A percentile compares a stretch with the other conserved stretches of the same genome.
Conservation (phyloP, 768 basidiomycete genomes). For the Lepiota brunneoincarnata region DNA sequence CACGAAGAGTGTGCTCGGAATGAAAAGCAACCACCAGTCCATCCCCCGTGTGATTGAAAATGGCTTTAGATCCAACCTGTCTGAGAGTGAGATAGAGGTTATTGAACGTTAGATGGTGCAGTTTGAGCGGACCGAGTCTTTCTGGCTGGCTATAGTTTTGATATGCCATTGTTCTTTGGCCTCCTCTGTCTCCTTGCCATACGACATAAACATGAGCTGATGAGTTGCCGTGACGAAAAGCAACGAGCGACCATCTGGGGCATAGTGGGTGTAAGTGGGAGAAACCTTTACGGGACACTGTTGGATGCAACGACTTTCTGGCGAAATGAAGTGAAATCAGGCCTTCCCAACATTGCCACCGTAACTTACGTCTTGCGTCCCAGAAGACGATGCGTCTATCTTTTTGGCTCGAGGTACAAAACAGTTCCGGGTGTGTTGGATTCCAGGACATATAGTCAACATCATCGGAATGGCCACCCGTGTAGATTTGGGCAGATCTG, state of each 20-base stretch:
- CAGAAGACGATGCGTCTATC: conserved; percentile 78
- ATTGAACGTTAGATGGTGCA: background rate
- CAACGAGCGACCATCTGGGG: conserved; percentile 68
- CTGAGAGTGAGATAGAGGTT: conserved; percentile 17
- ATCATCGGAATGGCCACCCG: conserved; percentile 74
- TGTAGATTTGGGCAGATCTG: conserved; percentile 60
- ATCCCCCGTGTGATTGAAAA: conserved; percentile 76
- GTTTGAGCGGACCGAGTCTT: conserved; percentile 40
- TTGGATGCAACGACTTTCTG: conserved; percentile 72
- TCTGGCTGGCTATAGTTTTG: conserved; percentile 32
- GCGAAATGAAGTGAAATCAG: background rate
- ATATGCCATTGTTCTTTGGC: conserved; percentile 40
- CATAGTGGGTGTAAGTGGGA: conserved; percentile 65
- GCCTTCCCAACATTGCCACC: background rate
- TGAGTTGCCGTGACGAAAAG: conserved; percentile 61
- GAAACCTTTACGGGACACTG: conserved; percentile 55
- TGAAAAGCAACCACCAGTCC: conserved; percentile 66
- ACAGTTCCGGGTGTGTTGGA: conserved; percentile 79
- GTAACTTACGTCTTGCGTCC: conserved; percentile 73
- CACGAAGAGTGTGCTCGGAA: conserved; percentile 61
- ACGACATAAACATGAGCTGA: conserved; percentile 59
- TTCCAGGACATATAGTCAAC: conserved; percentile 87
- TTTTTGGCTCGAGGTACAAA: conserved; percentile 76
- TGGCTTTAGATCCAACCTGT: conserved; percentile 61
- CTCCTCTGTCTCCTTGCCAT: conserved; percentile 51